A percentile compares a stretch with the other conserved stretches of the same genome.
phyloP scores from a whole-genome alignment of 2,329 filamentous ascomycete genomes.

The Alternaria viburni region DNA sequence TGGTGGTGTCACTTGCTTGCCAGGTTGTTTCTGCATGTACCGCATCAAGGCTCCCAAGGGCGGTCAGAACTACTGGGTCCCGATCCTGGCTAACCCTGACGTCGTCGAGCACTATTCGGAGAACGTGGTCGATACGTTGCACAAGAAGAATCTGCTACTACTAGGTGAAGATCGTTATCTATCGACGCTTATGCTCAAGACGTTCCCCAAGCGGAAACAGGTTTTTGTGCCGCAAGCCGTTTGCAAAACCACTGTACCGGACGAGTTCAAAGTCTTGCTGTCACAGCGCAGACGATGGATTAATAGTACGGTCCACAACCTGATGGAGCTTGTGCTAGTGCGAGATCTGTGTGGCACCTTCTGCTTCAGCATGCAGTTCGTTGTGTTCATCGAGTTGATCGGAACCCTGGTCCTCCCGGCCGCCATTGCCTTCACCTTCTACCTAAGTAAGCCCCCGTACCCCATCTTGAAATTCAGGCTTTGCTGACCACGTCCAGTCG shows the following conservation, averaged over 20 bases:
- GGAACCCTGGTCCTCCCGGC: slow-evolving; percentile 94
- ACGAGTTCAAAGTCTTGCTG: slow-evolving; percentile 87
- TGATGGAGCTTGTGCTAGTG: slow-evolving; percentile 96
- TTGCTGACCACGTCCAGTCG: slow-evolving; percentile 62
- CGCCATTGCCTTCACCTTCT: slow-evolving; percentile 95
- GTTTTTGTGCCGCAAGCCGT: slow-evolving; percentile 98
- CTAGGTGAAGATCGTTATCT: slow-evolving; percentile 94
- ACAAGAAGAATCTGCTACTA: slow-evolving; percentile 94
- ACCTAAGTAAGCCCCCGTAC: slow-evolving; percentile 73
- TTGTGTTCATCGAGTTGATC: slow-evolving; percentile 92
- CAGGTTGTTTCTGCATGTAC: slow-evolving; percentile 99
- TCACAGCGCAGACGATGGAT: slow-evolving; percentile 98
- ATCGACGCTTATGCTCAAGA: slow-evolving; percentile 96
- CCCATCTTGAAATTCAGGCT: not conserved
- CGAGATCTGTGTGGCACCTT: slow-evolving; percentile 97
- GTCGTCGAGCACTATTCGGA: slow-evolving; percentile 99
- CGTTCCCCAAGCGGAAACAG: slow-evolving; percentile 98
- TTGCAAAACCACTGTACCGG: slow-evolving; percentile 97
- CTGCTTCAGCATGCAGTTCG: slow-evolving; percentile 99
- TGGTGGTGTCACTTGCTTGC: slow-evolving; percentile 97
- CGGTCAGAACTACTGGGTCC: slow-evolving; percentile 99
- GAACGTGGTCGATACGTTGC: slow-evolving; percentile 96
- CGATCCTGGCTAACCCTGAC: slow-evolving; percentile 96
- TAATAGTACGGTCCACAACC: slow-evolving; percentile 97
- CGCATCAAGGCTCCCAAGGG: slow-evolving; percentile 99